phyloP scores from a whole-genome alignment of 768 basidiomycete species.

The Tylopilus sp. region DNA sequence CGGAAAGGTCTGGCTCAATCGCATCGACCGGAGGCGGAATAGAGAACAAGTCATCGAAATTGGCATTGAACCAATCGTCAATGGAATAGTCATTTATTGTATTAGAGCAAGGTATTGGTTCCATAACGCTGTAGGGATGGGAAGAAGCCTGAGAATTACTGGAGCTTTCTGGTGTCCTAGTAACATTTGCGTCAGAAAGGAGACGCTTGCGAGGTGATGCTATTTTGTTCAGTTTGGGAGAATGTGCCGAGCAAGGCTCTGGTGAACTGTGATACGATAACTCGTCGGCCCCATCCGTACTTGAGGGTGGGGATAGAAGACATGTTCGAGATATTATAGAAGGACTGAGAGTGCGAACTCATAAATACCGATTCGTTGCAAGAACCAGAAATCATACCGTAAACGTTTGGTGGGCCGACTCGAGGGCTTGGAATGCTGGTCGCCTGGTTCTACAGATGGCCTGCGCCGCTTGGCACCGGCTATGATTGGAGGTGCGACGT shows the following conservation, averaged over 20 bases:
- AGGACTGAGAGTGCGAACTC: background rate
- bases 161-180: slow-evolving; percentile 27
- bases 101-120: slow-evolving; percentile 25
- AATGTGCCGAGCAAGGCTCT: background rate
- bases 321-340: background rate
- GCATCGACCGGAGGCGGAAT: slow-evolving; percentile 26
- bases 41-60: slow-evolving; percentile 25
- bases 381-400: slow-evolving; percentile 11
- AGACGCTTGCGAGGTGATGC: slow-evolving; percentile 34
- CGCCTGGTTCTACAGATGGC: background rate
- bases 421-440: background rate
- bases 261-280: background rate
- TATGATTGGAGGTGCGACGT: slow-evolving; percentile 9
- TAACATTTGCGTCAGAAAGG: slow-evolving; percentile 31
- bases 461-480: slow-evolving; percentile 23
- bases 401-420: slow-evolving; percentile 19
- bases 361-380: fast-evolving
- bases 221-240: background rate
- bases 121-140: slow-evolving; percentile 30
- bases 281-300: background rate
- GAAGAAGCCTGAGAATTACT: slow-evolving; percentile 13
- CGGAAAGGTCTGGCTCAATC: slow-evolving; percentile 23
- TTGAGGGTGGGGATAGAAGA: slow-evolving; percentile 17
- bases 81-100: slow-evolving; percentile 20
- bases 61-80: slow-evolving; percentile 37